Base-by-base conservation (phyloP, 805 yeast genomes). In the Saturnispora mendoncae region DNA sequence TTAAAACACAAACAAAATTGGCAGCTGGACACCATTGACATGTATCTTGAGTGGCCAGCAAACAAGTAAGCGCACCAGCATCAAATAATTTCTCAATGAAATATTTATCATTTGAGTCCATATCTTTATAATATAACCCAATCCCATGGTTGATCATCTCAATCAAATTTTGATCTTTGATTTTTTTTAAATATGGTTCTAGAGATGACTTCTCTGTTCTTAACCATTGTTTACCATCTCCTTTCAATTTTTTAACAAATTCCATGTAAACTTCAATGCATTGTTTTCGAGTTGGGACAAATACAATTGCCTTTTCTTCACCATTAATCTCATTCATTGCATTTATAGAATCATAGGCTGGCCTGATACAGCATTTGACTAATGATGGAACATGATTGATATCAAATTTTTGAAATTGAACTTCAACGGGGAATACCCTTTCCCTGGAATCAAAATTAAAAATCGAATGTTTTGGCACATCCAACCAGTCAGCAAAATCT, bases 401-500 rank as follows among this genome's bases (percentile, higher is more conserved):
- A 15, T 60, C 64, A 38, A 65, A 65, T 4, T 72, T 67, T 42
- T 71, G 74, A 34, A 83, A 52, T 48, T 69, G 79, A 17, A 83
- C 75, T 42, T 71, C 74, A 12, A 85, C 51, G 3, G 83, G 76
- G 33, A 62, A 55, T 7, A 66, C 62, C 43, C 90, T 66, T 33
- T 77, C 80, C 38, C 64, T 64, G 0, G 94, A 78, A 14, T 76
- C 70, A 55, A 82, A 87, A 52, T 86, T 87, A 64, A 68, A 85
- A 5, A 79, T 67, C 37, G 76, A 67, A 17, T 60, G 64, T 51
- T 76, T 80, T 1, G 69, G 51, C 20, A 82, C 79, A 2, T 92
- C 94, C 23, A 92, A 60, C 96, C 97, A 92, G 41, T 80, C 84
- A 1, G 84, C 90, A 44, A 88, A 60, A 48, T 85, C 95, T 39